Percentiles rank a stretch among this genome's conserved stretches.
These are phyloP conservation scores for Trametes meyenii DNA, from an alignment of 768 basidiomycete species.

Conservation along the genomic window DNA sequence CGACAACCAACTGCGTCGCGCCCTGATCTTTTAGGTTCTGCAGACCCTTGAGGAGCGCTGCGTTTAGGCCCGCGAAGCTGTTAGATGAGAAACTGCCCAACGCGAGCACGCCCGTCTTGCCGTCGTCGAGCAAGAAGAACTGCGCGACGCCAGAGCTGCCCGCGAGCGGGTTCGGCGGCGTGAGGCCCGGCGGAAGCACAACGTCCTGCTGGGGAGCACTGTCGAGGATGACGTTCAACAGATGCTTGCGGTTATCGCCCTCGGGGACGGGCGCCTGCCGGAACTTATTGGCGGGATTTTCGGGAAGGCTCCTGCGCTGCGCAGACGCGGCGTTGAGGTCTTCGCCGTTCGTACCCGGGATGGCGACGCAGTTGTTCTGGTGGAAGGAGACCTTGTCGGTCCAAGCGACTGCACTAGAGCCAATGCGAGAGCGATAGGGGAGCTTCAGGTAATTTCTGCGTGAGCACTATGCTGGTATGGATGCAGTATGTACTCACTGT, in stretches of 20 bases:
- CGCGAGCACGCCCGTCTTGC: conserved; percentile 56
- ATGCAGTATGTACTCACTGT: conserved; percentile 37
- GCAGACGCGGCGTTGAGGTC: conserved; percentile 28
- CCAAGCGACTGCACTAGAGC: conserved; percentile 47
- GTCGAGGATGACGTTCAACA: conserved; percentile 54
- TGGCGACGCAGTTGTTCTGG: conserved; percentile 55
- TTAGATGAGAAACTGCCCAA: conserved; percentile 59
- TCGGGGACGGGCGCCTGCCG: conserved; percentile 27
- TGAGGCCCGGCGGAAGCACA: conserved; percentile 37
- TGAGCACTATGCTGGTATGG: background rate
- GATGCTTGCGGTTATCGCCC: conserved; percentile 35
- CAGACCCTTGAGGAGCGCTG: conserved; percentile 49
- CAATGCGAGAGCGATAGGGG: conserved; percentile 60
- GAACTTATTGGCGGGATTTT: conserved; percentile 26
- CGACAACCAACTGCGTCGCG: conserved; percentile 56
- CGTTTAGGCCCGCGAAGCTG: conserved; percentile 45
- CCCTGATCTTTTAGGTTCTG: conserved; percentile 49
- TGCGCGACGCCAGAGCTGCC: conserved; percentile 55
- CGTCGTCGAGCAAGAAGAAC: conserved; percentile 57
- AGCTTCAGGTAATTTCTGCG: conserved; percentile 44
- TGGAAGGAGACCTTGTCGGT: conserved; percentile 52
- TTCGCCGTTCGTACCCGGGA: conserved; percentile 48
- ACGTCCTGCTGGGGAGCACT: conserved; percentile 46
- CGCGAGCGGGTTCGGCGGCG: conserved; percentile 42
- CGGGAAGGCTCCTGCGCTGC: background rate